Evolutionary conservation across 371 early-diverging fungal genomes (phyloP), one percentile per base, ranked within the genome.

Genomic region (Mucor mucedo): DNA sequence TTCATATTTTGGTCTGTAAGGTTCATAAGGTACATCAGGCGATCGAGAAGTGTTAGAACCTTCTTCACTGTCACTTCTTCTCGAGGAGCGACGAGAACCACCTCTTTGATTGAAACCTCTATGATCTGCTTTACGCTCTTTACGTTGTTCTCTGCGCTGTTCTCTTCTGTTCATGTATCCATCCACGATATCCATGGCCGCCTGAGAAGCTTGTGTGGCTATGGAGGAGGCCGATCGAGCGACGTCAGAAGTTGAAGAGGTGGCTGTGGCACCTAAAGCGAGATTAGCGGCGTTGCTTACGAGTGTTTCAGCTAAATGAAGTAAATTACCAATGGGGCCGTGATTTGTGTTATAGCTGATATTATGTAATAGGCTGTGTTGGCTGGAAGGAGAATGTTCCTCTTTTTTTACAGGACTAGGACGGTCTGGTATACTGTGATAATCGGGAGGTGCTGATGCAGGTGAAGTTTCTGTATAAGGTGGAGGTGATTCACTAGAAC

Each of bases 401-500:
- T 5, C 14, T 33, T 49, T 38, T 50, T 14, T 39, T 21, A 39
- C 21, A 7, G 14, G 14, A 2, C 48, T 21, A 16, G 16, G 41
- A 54, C 47, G 30, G 6, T 39, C 27, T 2, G 53, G 38, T 5
- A 44, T 42, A 29, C 54, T 14, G 5, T 48, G 16, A 11, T 45
- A 35, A 35, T 50, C 27, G 11, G 45, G 40, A 13, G 63, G 55
- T 28, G 47, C 14, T 9, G 55, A 9, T 3, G 16, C 16, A 29
- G 59, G 30, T 39, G 65, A 16, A 1, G 44, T 48, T 21, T 58
- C 45, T 21, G 62, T 53, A 41, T 67, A 67, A 35, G 68, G 68
- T 33, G 68, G 68, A 39, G 68, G 68, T 0, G 38, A 16, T 40
- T 67, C 68, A 32, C 68, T 62, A 52, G 28, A 42, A 41, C 35